phyloP scores from a whole-genome alignment of 208 protist species.

The Trypanosoma theileri region DNA sequence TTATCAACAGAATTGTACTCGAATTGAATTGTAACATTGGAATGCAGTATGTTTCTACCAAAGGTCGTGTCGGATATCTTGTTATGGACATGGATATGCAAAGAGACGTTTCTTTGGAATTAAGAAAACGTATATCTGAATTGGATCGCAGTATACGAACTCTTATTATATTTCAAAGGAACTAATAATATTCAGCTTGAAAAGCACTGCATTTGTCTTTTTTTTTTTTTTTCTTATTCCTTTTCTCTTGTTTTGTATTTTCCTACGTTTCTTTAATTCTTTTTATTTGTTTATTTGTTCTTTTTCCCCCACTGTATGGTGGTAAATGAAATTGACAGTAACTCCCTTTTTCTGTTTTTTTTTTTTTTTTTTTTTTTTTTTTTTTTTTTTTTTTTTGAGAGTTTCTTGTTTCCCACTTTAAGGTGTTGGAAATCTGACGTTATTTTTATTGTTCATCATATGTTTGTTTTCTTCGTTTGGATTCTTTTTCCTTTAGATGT shows the following conservation, averaged over 20 bases:
- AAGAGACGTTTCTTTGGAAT: slow-evolving; percentile 48
- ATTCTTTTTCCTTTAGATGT: not conserved
- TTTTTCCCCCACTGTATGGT: no score
- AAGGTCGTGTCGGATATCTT: slow-evolving; percentile 77
- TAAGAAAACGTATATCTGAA: slow-evolving; percentile 44
- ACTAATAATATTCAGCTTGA: not conserved
- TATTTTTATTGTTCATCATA: no score
- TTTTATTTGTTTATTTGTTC: no score
- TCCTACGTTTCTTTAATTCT: slow-evolving; percentile 2
- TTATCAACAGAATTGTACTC: slow-evolving; percentile 86
- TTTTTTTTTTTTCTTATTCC: slow-evolving; percentile 2
- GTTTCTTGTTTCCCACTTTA: not conserved
- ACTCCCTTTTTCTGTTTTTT: no score
- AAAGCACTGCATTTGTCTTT: not conserved
- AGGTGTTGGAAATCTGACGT: no score
- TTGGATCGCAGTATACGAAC: slow-evolving; percentile 58
- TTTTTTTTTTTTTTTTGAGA: not conserved
- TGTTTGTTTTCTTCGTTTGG: not conserved
- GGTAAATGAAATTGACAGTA: no score
- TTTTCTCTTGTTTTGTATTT: slow-evolving; percentile 35
- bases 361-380: no score
- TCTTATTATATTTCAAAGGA: slow-evolving; percentile 39
- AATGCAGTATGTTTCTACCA: slow-evolving; percentile 74
- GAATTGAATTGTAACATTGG: slow-evolving; percentile 85
- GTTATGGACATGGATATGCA: slow-evolving; percentile 63